Evolutionary conservation across 768 basidiomycete genomes (phyloP).

Genomic region (Mycena capillaripes): DNA sequence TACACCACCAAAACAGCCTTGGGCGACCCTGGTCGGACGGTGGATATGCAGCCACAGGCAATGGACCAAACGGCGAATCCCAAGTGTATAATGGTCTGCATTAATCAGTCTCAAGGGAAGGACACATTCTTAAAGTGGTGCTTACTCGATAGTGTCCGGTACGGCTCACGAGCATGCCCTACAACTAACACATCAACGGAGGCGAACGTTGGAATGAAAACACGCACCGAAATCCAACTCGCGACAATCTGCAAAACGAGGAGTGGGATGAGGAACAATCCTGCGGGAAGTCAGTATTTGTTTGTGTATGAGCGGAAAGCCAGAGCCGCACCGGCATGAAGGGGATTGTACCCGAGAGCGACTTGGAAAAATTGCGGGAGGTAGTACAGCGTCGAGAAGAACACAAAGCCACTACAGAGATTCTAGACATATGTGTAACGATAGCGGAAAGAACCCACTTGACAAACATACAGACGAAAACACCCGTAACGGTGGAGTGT

Average conservation of each 20-base stretch:
- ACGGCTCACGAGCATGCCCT: conserved; percentile 74
- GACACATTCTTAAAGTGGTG: not conserved
- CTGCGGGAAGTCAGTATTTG: conserved; percentile 40
- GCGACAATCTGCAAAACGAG: conserved; percentile 74
- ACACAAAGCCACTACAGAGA: conserved; percentile 65
- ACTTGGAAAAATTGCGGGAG: conserved; percentile 85
- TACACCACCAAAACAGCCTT: conserved; percentile 68
- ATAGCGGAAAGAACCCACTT: conserved; percentile 54
- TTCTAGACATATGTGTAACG: conserved; percentile 11
- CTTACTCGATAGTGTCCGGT: conserved; percentile 75
- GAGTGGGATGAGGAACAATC: conserved; percentile 78
- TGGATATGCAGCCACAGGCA: conserved; percentile 79
- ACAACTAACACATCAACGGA: not conserved
- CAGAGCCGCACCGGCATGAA: conserved; percentile 54
- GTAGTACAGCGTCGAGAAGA: conserved; percentile 77
- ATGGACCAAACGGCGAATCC: conserved; percentile 81
- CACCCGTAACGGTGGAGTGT: conserved; percentile 73
- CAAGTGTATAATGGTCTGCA: conserved; percentile 67
- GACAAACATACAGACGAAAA: conserved; percentile 79
- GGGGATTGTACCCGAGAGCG: conserved; percentile 74
- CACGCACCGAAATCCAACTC: conserved; percentile 66
- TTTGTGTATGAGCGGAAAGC: too few species aligned
- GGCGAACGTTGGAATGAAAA: too few species aligned
- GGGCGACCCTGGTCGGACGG: conserved; percentile 62
- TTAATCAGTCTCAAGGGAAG: not conserved